These are phyloP conservation scores for Paramarasmius palmivorus DNA, from an alignment of 1,284 basidiomycete genomes.

Conservation along the genomic window DNA sequence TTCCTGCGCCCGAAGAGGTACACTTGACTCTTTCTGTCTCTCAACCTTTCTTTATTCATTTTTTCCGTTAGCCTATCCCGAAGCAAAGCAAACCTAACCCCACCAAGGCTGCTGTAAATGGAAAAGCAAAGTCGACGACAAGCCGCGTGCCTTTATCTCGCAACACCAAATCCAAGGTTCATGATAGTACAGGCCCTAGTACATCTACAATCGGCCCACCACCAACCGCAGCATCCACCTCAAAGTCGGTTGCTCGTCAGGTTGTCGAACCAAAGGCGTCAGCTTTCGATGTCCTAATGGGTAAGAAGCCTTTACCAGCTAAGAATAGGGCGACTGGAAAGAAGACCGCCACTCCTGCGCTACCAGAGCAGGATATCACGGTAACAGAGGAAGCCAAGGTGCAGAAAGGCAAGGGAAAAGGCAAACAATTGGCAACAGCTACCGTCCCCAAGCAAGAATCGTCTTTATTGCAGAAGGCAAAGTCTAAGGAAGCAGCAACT, in stretches of 20 bases:
- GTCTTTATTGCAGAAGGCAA: not conserved
- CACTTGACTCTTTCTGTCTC: too few species aligned
- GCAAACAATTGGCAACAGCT: not conserved
- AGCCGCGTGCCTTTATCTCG: not conserved
- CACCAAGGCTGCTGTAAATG: too few species aligned
- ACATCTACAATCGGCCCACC: not conserved
- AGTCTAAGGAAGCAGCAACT: not conserved
- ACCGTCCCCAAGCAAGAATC: not conserved
- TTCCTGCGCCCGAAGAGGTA: too few species aligned
- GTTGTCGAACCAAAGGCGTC: too few species aligned
- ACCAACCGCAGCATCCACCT: not conserved
- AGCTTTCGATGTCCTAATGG: not conserved
- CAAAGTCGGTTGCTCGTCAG: not conserved
- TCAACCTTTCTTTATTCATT: too few species aligned
- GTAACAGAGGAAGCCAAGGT: not conserved
- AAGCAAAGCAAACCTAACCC: not conserved
- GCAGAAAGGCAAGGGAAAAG: not conserved
- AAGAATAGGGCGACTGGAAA: not conserved
- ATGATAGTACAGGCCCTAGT: constrained; percentile 20
- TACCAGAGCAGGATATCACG: too few species aligned
- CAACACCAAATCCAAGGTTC: too few species aligned
- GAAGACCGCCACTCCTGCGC: too few species aligned
- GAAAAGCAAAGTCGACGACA: too few species aligned
- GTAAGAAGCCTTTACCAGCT: not conserved
- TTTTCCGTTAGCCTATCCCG: too few species aligned